Percentiles rank a stretch among this genome's conserved stretches.
These are phyloP conservation scores for Puccinia novopanici DNA, from an alignment of 1,284 basidiomycete species.

Conservation along the genomic window DNA sequence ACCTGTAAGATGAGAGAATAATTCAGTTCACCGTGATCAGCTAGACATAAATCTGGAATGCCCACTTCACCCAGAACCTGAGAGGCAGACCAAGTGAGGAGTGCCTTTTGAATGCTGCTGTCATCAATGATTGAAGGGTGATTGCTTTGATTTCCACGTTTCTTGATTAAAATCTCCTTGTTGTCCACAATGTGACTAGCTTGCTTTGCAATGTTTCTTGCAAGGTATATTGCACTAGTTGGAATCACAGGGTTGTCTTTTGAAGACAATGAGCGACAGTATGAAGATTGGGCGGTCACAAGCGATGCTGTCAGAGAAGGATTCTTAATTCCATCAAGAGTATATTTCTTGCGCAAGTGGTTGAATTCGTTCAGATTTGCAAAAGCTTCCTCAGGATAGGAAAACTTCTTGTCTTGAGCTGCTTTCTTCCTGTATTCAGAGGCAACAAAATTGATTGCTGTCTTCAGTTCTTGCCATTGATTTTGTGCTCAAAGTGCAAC, in stretches of 20 bases:
- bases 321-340: neutral
- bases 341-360: neutral
- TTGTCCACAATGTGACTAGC: constrained; percentile 1
- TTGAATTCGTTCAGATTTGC: neutral
- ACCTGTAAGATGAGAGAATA: too few relatives aligned
- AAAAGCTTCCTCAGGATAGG: neutral
- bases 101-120: neutral
- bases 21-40: too few relatives aligned
- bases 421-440: constrained; percentile 12
- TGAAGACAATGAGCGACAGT: neutral
- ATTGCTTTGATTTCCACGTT: neutral
- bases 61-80: neutral
- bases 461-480: neutral
- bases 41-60: too few relatives aligned
- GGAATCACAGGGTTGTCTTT: neutral
- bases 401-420: neutral
- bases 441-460: neutral
- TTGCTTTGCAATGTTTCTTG: neutral
- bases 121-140: neutral
- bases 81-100: neutral
- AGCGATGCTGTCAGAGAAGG: neutral
- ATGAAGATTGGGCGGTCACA: neutral
- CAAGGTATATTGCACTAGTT: neutral
- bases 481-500: neutral
- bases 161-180: neutral